These are phyloP conservation scores for Pseudohalonectria lignicola DNA, from an alignment of 2,329 filamentous ascomycete species.

Conservation along the genomic window DNA sequence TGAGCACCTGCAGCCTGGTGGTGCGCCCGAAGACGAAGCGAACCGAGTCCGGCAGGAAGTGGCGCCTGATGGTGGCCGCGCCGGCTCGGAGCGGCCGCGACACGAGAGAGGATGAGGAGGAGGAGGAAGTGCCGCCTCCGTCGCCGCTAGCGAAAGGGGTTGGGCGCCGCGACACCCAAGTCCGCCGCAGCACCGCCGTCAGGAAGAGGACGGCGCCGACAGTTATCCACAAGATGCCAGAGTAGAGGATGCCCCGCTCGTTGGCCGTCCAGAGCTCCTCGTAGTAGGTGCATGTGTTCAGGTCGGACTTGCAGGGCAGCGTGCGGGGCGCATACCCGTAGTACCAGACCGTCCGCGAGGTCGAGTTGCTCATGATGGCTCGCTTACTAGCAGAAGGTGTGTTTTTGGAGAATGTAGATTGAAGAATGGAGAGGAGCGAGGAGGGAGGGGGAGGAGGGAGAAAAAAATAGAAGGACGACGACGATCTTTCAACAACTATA, in stretches of 20 bases:
- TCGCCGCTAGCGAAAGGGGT: conserved; percentile 5
- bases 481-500: too few species aligned
- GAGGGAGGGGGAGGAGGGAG: too few species aligned
- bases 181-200: background rate
- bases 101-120: background rate
- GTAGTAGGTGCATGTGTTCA: background rate
- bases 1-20: conserved; percentile 55
- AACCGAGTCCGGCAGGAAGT: conserved; percentile 50
- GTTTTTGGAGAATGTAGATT: too few species aligned
- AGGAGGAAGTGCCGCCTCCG: conserved; percentile 5
- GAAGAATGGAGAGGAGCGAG: too few species aligned
- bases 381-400: too few species aligned
- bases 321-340: background rate
- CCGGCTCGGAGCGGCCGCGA: background rate
- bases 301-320: background rate
- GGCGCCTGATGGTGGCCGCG: conserved; percentile 29
- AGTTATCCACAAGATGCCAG: conserved; percentile 35
- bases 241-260: conserved; percentile 37
- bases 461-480: too few species aligned
- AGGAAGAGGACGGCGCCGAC: conserved; percentile 29
- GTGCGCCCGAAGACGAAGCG: conserved; percentile 53
- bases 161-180: conserved; percentile 23
- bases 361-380: background rate
- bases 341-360: background rate
- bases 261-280: conserved; percentile 11